Evolutionary conservation across 2,329 filamentous ascomycete species (phyloP), one percentile per base, ranked within the genome.

Genomic region (Emergomyces orientalis): DNA sequence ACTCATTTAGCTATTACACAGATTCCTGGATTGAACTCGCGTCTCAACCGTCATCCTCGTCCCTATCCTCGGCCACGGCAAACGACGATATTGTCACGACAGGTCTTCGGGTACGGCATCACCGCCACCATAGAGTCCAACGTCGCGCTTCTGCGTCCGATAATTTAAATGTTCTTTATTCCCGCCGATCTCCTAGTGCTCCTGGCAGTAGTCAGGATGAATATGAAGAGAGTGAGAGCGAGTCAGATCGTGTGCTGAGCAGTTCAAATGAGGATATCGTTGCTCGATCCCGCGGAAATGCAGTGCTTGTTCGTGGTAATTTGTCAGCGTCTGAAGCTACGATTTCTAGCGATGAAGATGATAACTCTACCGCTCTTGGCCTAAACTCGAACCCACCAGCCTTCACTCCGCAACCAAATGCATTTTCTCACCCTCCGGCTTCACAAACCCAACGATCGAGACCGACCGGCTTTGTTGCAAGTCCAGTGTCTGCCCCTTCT

Each of bases 1-100:
- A 77, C 75, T 79, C 76, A 78, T 73, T 76, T 39, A 74, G 71
- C 55, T 75, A 76, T 69, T 78, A 77, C 63, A 68, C 80, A 92
- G 94, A 97, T 79, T 97, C 94, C 9, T 99, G 94, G 94, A 86
- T 97, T 69, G 93, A 99, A 75, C 86, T 99, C 65, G 86, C 89
- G 56, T 97, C 93, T 3, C 90, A 94, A 69, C 91, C 93, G 8
- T 97, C 93, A 0, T 96, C 93, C 1, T 96, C 93, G 2, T 97
- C 92, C 17, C 80, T 96, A 14, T 96, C 92, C 25, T 96, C 84
- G 25, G 77, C 86, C 61, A 86, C 88, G 72, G 75, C 75, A 61
- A 76, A 84, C 66, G 91, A 96, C 67, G 92, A 97, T 71, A 93
- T 96, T 68, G 88, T 96, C 67, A 96, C 91, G 1, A 94, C 90